Percentiles rank a stretch among this genome's conserved stretches.
Evolutionary conservation across 768 basidiomycete species (phyloP).

Genomic region (Cystobasidium ongulense): DNA sequence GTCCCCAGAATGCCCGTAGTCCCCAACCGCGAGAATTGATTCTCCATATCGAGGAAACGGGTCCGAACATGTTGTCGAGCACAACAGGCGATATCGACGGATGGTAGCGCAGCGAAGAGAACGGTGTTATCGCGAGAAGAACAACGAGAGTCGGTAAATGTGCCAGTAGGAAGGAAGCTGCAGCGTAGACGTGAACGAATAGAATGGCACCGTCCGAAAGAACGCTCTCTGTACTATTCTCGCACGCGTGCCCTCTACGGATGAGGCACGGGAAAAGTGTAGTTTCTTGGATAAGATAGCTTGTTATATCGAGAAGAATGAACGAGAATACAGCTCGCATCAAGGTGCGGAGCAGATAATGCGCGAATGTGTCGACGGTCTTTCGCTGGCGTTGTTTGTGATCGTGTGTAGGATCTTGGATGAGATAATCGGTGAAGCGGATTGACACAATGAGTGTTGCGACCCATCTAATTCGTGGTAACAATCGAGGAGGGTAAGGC

Average conservation of each 20-base stretch:
- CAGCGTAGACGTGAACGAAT: background rate
- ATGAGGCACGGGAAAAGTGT: background rate
- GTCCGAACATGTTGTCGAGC: background rate
- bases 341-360: background rate
- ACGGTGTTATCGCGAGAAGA: background rate
- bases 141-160: conserved; percentile 4
- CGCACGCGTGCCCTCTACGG: background rate
- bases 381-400: background rate
- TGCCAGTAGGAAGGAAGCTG: conserved; percentile 9
- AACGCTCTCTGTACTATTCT: background rate
- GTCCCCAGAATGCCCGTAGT: conserved; percentile 18
- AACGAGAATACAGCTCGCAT: background rate
- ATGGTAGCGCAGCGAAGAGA: background rate
- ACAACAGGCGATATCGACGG: conserved; percentile 6
- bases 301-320: background rate
- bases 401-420: conserved; percentile 4
- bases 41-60: conserved; percentile 7
- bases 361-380: background rate
- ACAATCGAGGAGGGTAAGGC: background rate
- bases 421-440: conserved; percentile 14
- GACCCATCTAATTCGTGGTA: background rate
- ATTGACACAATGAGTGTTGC: background rate
- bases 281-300: background rate
- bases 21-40: background rate
- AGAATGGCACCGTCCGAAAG: background rate